These are phyloP conservation scores for Aschersonia sp. DNA, from an alignment of 2,329 filamentous ascomycete genomes.

Conservation along the genomic window DNA sequence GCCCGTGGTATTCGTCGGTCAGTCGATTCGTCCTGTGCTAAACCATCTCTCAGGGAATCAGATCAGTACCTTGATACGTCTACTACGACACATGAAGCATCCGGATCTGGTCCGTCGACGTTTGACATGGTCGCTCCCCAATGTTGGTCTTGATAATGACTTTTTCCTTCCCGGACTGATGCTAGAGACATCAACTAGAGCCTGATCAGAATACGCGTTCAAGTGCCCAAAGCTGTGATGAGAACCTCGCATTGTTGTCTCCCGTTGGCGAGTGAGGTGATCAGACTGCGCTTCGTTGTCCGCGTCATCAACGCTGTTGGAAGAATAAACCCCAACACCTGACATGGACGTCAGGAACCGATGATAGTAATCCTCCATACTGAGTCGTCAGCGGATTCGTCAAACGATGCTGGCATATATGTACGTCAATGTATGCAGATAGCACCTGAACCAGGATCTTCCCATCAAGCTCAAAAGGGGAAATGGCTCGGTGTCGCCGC, in stretches of 20 bases:
- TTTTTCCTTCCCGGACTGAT: slow-evolving; percentile 35
- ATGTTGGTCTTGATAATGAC: slow-evolving; percentile 23
- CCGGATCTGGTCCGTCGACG: slow-evolving; percentile 87
- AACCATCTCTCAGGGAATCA: not conserved
- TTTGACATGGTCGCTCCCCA: slow-evolving; percentile 58
- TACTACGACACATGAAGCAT: slow-evolving; percentile 79
- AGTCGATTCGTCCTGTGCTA: too few relatives aligned
- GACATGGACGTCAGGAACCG: slow-evolving; percentile 39
- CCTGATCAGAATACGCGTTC: slow-evolving; percentile 33
- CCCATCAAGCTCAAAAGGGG: not conserved
- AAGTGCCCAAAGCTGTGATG: slow-evolving; percentile 36
- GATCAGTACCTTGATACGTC: slow-evolving; percentile 61
- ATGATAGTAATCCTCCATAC: slow-evolving; percentile 43
- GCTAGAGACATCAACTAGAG: slow-evolving; percentile 32
- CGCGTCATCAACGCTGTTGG: slow-evolving; percentile 23
- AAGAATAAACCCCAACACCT: slow-evolving; percentile 24
- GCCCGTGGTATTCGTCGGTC: not conserved
- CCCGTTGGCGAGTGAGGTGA: slow-evolving; percentile 12
- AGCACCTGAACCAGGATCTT: not conserved
- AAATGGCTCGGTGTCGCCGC: not conserved
- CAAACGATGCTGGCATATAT: slow-evolving; percentile 3
- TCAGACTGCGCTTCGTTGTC: slow-evolving; percentile 21
- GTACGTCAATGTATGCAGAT: slow-evolving; percentile 3
- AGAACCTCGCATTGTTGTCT: slow-evolving; percentile 21
- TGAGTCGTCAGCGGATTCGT: not conserved